A percentile compares a stretch with the other conserved stretches of the same genome.
Conservation (phyloP, 2,329 filamentous ascomycete species). For the Plectosphaerella sp. region DNA sequence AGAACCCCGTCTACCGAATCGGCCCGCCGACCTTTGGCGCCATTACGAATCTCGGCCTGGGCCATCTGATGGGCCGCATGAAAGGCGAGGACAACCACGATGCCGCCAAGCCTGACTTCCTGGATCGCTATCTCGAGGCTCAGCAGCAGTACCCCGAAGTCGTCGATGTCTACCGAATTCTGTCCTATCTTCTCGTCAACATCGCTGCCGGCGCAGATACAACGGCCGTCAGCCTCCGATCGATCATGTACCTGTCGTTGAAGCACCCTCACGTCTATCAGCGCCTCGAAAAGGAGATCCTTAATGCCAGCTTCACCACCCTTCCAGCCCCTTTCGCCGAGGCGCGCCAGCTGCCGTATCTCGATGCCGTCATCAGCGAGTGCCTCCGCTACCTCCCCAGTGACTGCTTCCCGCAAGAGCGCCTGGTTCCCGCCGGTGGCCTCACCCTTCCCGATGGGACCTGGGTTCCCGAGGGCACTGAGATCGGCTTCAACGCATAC, state of each 20-base stretch:
- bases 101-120: constrained; percentile 24
- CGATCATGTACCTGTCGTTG: constrained; percentile 30
- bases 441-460: constrained; percentile 29
- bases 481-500: constrained; percentile 36
- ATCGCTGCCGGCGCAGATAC: constrained; percentile 31
- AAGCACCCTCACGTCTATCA: constrained; percentile 20
- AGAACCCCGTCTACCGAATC: constrained; percentile 22
- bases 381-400: constrained; percentile 43
- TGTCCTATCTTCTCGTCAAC: constrained; percentile 24
- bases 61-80: constrained; percentile 21
- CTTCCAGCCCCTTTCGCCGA: constrained; percentile 15
- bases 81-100: constrained; percentile 22
- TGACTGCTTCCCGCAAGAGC: constrained; percentile 42
- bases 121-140: constrained; percentile 35
- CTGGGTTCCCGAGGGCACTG: constrained; percentile 27
- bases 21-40: constrained; percentile 25
- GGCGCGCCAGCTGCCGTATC: constrained; percentile 30
- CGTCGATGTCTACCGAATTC: background rate
- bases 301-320: background rate
- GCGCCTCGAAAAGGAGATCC: constrained; percentile 30
- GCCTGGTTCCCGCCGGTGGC: constrained; percentile 39
- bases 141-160: constrained; percentile 23
- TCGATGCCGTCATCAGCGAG: constrained; percentile 49
- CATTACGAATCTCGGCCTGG: constrained; percentile 19
- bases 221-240: constrained; percentile 26